Conservation (phyloP, 768 basidiomycete genomes). For the Hysterangium stoloniferum region DNA sequence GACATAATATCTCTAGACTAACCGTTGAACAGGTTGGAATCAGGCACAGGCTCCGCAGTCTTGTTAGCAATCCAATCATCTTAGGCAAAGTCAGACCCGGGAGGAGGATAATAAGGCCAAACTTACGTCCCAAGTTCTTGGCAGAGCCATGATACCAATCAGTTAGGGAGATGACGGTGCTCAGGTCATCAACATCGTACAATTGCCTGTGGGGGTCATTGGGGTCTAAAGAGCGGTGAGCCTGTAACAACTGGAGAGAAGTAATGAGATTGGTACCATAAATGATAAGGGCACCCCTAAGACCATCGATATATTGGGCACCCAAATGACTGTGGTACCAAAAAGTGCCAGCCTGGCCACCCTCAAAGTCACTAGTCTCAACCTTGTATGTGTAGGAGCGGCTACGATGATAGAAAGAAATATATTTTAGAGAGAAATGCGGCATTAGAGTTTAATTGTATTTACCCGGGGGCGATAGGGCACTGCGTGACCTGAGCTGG, state of each 20-base stretch:
- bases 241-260: background rate
- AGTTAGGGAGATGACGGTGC: background rate
- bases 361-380: background rate
- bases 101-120: background rate
- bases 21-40: slow-evolving; percentile 32
- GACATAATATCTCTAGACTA: background rate
- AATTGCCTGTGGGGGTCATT: background rate
- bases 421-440: background rate
- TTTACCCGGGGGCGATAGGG: background rate
- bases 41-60: slow-evolving; percentile 13
- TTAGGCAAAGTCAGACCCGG: background rate
- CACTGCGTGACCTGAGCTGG: slow-evolving; percentile 1
- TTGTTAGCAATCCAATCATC: slow-evolving; percentile 1
- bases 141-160: background rate
- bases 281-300: slow-evolving; percentile 7
- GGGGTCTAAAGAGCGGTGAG: background rate
- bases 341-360: slow-evolving; percentile 4
- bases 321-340: slow-evolving; percentile 12
- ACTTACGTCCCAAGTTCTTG: background rate
- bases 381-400: background rate
- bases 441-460: background rate
- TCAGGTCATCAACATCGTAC: slow-evolving; percentile 1
- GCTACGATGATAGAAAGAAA: background rate
- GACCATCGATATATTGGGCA: slow-evolving; percentile 11
- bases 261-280: background rate